Base-by-base conservation (phyloP, 495 filamentous ascomycete genomes). In the Neurospora tetraspora region DNA sequence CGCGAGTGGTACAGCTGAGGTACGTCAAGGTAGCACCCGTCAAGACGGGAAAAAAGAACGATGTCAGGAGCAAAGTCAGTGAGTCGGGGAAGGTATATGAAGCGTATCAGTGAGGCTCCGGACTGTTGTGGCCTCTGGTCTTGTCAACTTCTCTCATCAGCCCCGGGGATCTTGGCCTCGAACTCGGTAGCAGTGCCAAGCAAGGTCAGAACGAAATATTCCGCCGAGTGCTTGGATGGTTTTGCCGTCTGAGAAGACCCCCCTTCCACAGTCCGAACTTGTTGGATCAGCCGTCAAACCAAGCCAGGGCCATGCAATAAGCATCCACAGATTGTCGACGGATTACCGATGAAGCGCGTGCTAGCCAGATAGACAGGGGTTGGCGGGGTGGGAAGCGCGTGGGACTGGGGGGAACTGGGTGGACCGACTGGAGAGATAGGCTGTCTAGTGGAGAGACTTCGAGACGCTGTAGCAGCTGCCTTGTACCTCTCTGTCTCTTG, bases 161-260 rank as follows among this genome's bases (percentile, higher is more conserved):
- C 53, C 14, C 53, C 53, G 53, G 53, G 27, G 53, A 65, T 61
- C 2, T 65, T 34, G 20, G 47, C 20, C 47, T 59, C 34, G 71
- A 23, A 68, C 37, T 72, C 27, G 61, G 68, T 39, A 39, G 71
- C 61, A 69, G 53, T 45, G 42, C 39, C 71, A 18, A 72, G 61
- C n/a, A 72, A 69, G 23, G 37, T 14, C 59, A 59, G 38, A 31
- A 59, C 12, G 16, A 61, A 65, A 34, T 34, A 65, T 65, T 65
- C 53, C 53, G 53, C 53, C 53, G 53, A 65, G 53, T 65, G 23
- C 53, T 36, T 61, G 53, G 23, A 1, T 9, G 53, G 53, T 34
- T 61, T 34, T 61, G 53, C 53, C 53, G 53, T 61, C 53, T 61
- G 6, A 34, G 53, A 61, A 34, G 27, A 8, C 5, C 53, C 27